phyloP scores from a whole-genome alignment of 768 basidiomycete species.

The Cystobasidiopsis lactophilus region DNA sequence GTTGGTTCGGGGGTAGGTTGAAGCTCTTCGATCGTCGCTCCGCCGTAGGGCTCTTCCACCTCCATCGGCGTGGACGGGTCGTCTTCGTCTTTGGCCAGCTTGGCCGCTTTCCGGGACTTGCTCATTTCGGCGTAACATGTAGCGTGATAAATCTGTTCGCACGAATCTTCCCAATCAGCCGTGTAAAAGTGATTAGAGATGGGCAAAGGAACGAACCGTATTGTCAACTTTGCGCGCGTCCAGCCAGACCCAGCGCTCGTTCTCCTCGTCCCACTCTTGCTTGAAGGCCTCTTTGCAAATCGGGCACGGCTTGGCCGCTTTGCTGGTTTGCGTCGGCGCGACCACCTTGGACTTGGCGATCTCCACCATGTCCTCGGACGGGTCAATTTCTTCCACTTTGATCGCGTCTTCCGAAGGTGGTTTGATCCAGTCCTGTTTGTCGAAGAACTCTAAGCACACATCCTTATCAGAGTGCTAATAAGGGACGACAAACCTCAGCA shows the following conservation, averaged over 20 bases:
- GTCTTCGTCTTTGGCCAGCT: background rate
- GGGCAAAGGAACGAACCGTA: background rate
- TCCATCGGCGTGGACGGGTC: background rate
- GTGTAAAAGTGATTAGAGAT: background rate
- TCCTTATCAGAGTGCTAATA: background rate
- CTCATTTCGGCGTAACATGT: background rate
- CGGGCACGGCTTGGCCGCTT: conserved; percentile 72
- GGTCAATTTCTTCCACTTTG: conserved; percentile 24
- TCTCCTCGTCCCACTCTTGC: conserved; percentile 78
- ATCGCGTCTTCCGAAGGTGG: background rate
- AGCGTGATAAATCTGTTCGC: conserved; percentile 1
- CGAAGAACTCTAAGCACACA: background rate
- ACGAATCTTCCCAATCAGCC: background rate
- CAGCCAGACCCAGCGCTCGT: conserved; percentile 95
- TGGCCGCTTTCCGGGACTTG: background rate
- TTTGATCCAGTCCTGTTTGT: conserved; percentile 56
- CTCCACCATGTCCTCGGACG: conserved; percentile 50
- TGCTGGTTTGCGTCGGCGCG: conserved; percentile 49
- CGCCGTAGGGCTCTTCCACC: too few relatives aligned
- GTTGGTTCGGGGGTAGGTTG: too few relatives aligned
- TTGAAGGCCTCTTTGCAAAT: conserved; percentile 88
- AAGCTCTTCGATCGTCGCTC: too few relatives aligned
- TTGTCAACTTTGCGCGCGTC: conserved; percentile 39
- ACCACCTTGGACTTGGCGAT: conserved; percentile 41
- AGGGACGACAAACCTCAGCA: conserved; percentile 8